phyloP scores from a whole-genome alignment of 306 rosid species.

The Sicyos baderoa region DNA sequence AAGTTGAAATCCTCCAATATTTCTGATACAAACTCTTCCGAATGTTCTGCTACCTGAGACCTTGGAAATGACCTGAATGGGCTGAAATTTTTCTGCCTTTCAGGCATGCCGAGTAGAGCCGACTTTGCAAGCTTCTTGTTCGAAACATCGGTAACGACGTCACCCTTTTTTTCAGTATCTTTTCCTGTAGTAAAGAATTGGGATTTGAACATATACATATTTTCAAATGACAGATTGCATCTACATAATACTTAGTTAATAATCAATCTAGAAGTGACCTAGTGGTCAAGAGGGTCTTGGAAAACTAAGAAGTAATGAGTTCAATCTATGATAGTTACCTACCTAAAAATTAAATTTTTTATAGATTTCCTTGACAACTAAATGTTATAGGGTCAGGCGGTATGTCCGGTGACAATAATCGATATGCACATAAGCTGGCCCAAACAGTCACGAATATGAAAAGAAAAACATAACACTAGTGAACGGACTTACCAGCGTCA shows the following conservation, averaged over 20 bases:
- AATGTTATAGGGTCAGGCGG: too few species aligned
- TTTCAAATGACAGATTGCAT: slow-evolving; percentile 9
- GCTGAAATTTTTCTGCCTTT: slow-evolving; percentile 38
- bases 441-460: too few species aligned
- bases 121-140: slow-evolving; percentile 35
- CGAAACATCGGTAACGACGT: slow-evolving; percentile 21
- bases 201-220: slow-evolving; percentile 1
- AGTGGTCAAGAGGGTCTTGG: too few species aligned
- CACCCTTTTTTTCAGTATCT: slow-evolving; percentile 26
- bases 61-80: slow-evolving; percentile 25
- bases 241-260: slow-evolving; percentile 14
- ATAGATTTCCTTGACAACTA: too few species aligned
- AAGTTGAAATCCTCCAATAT: slow-evolving; percentile 33
- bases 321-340: too few species aligned
- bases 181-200: slow-evolving; percentile 31
- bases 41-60: slow-evolving; percentile 27
- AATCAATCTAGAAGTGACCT: too few species aligned
- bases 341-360: too few species aligned
- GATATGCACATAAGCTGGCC: too few species aligned
- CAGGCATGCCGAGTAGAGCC: slow-evolving; percentile 24
- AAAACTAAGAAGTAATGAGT: too few species aligned
- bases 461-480: slow-evolving; percentile 9
- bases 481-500: slow-evolving; percentile 44
- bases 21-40: slow-evolving; percentile 57
- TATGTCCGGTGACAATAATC: too few species aligned